Base-by-base conservation (phyloP, 2,329 filamentous ascomycete species). In the Claviceps capensis region DNA sequence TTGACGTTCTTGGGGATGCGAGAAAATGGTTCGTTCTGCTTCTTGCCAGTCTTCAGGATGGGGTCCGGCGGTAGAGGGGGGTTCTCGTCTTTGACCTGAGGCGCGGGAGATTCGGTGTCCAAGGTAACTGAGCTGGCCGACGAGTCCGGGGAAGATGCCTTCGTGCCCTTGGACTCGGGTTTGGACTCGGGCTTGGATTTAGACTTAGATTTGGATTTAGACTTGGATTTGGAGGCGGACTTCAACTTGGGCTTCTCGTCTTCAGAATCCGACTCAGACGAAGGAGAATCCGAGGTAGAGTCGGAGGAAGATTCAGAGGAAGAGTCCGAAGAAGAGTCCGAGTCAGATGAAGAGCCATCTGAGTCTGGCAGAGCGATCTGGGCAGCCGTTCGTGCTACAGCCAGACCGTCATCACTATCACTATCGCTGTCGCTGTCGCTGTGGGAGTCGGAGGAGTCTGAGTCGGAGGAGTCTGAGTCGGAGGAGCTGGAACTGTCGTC, bases 21-120 rank as follows among this genome's bases (percentile, higher is more conserved):
- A 55, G 80, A 94, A 72, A 86, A 96, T 58, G 78, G 89, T 66
- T 77, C 77, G 65, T 76, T 83, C 57, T 70, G 74, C 69, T 75
- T 71, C 70, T 77, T 78, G 54, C 64, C 66, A 19, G 55, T 57
- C 23, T 63, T 60, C 47, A 59, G 44, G 48, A 60, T 56, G 4
- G 75, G 75, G 59, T 77, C 70, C 2, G 78, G 77, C 13, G 78
- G 77, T 46, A 79, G 71, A 34, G 77, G 77, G 0, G 74, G 72
- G 54, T 71, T 66, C 54, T 64, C 60, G 50, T 62, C 58, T 48
- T 72, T 69, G 3, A 56, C 30, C 43, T 59, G 56, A 22, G 58
- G 54, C 41, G 58, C 57, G 55, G 64, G 76, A 9, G 79, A 78
- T 50, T 71, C 70, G 60, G 73, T 72, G 59, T 74, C 73, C 45